Evolutionary conservation across 1,284 basidiomycete species (phyloP).

Genomic region (Testicularia cyperi): DNA sequence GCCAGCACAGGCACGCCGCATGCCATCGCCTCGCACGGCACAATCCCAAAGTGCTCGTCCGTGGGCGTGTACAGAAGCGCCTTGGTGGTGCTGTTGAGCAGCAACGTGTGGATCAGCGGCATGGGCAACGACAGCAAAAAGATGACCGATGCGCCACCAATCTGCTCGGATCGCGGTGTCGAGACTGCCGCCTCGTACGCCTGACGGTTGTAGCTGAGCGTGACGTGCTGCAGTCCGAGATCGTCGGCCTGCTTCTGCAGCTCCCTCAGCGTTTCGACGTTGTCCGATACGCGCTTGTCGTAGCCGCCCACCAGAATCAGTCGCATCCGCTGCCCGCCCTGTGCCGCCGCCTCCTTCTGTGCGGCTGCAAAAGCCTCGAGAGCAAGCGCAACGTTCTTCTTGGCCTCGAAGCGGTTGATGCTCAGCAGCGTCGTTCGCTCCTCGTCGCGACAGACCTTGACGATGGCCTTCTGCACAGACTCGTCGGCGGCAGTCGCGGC

Average conservation of each 20-base stretch:
- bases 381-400: slow-evolving; percentile 86
- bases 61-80: slow-evolving; percentile 84
- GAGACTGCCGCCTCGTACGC: slow-evolving; percentile 54
- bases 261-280: slow-evolving; percentile 66
- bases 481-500: slow-evolving; percentile 61
- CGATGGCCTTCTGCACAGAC: slow-evolving; percentile 12
- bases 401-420: slow-evolving; percentile 91
- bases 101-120: slow-evolving; percentile 45
- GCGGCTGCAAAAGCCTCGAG: slow-evolving; percentile 72
- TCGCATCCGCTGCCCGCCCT: slow-evolving; percentile 9
- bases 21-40: slow-evolving; percentile 90
- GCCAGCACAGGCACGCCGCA: slow-evolving; percentile 87
- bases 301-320: slow-evolving; percentile 68
- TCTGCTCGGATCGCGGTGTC: slow-evolving; percentile 18
- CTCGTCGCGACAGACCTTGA: slow-evolving; percentile 13
- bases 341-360: slow-evolving; percentile 23
- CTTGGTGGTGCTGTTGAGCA: slow-evolving; percentile 28
- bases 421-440: slow-evolving; percentile 75
- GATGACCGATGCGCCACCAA: slow-evolving; percentile 26
- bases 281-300: slow-evolving; percentile 72
- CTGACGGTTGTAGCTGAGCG: slow-evolving; percentile 41
- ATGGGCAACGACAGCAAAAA: slow-evolving; percentile 53
- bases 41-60: slow-evolving; percentile 97
- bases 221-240: slow-evolving; percentile 62
- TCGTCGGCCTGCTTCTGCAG: slow-evolving; percentile 38